phyloP scores from a whole-genome alignment of 805 yeast genomes.

The Suhomyces canberraensis region DNA sequence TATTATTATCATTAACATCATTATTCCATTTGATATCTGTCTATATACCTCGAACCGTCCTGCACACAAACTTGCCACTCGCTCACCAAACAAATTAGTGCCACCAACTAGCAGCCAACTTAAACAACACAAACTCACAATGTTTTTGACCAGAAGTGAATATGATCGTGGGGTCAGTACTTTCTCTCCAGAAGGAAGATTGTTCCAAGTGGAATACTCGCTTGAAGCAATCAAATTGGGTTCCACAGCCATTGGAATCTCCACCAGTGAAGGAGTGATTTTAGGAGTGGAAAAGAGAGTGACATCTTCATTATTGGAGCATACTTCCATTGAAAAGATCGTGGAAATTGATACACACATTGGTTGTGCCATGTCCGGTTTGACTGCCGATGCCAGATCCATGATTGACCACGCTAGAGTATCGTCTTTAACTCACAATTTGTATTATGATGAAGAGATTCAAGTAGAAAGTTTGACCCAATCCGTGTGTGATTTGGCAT shows the following conservation, averaged over 20 bases:
- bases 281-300: constrained; percentile 97
- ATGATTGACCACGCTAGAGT: constrained; percentile 99
- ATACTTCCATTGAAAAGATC: constrained; percentile 91
- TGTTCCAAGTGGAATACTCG: constrained; percentile 97
- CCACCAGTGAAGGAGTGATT: constrained; percentile 93
- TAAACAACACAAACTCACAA: too few relatives aligned
- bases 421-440: constrained; percentile 77
- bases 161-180: constrained; percentile 99
- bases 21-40: too few relatives aligned
- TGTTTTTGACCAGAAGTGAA: constrained; percentile 99
- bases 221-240: constrained; percentile 94
- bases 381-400: constrained; percentile 97
- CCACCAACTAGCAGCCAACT: too few relatives aligned
- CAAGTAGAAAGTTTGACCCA: constrained; percentile 93
- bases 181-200: constrained; percentile 97
- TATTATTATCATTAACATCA: too few relatives aligned
- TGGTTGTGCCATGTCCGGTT: constrained; percentile 98
- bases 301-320: constrained; percentile 85
- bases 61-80: too few relatives aligned
- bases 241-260: constrained; percentile 97
- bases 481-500: constrained; percentile 93
- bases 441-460: constrained; percentile 89
- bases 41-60: too few relatives aligned
- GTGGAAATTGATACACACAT: constrained; percentile 91
- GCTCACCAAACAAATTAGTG: too few relatives aligned